Evolutionary conservation across 78 protist genomes (phyloP), one percentile per base, ranked within the genome.

Genomic region (Carpediemonas membranifera): DNA sequence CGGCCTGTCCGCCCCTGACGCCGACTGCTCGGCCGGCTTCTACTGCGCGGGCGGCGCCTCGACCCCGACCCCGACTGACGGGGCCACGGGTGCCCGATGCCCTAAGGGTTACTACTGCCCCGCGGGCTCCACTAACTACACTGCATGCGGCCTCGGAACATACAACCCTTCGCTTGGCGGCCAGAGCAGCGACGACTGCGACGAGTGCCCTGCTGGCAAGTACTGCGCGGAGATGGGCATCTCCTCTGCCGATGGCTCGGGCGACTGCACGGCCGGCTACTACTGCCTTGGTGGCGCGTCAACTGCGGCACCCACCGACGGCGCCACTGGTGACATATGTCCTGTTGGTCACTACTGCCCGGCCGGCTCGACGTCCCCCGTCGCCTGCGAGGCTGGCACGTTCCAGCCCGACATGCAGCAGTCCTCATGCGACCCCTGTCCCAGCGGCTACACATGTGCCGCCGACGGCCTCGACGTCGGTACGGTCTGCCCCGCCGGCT

Each of bases 131-230:
- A 41, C 47, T 9, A 9, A 9, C 21, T 5, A 41, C 21, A 9
- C 51, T 37, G 74, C 52, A 19, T 77, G 76, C 25, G 64, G 63
- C 13, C n/a, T 52, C 7, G 76, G 82, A 33, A 18, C 66, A 18
- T 68, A 55, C 59, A 3, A 43, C 36, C 71, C 75, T 27, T 0
- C 35, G 19, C 21, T 41, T 9, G 47, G 47, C n/a, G n/a, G n/a
- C n/a, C n/a, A n/a, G n/a, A n/a, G n/a, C n/a, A 41, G 9, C 9
- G 5, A 13, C 21, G 21, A 41, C 21, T 41, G 51, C 30, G 15
- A 0, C 34, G 37, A 27, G 39, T 81, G 86, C 59, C 7, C 16
- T 5, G 75, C 76, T 0, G 86, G 86, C 16, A 70, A 74, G 57
- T 16, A 74, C 34, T 81, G 86, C 73, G n/a, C 54, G 65, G 30